Base-by-base conservation (phyloP, 2,329 filamentous ascomycete genomes). In the Scedosporium aurantiacum region DNA sequence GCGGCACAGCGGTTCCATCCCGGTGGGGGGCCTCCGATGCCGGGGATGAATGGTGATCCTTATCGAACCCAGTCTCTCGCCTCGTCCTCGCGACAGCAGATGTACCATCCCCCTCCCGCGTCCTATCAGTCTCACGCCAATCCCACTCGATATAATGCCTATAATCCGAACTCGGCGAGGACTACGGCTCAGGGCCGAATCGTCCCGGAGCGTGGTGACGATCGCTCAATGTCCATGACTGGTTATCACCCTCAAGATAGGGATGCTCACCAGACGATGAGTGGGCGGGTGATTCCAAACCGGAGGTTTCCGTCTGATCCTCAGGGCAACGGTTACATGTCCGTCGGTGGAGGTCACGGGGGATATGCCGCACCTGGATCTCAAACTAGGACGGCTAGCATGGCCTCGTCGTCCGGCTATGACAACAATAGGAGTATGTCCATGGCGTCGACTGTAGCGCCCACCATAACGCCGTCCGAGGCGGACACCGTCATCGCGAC, bases 11-110 rank as follows among this genome's bases (percentile, higher is more conserved):
- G 84, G 60, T 83, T 82, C 66, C 84, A 89, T 68, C 82, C 84
- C 63, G 78, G 80, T 62, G 79, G 80, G 66, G 81, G 82, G 67
- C 81, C 82, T 21, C 80, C 85, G 8, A 78, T 75, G 14, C 86
- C 89, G 57, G 90, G 91, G 54, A 74, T 95, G 74, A 94, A 94
- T 71, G 86, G 84, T 41, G 93, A 97, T 73, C 80, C 87, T 5
- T 95, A 91, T 75, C 85, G 94, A 63, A 95, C 94, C n/a, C 91
- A 96, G 68, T 97, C 93, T 40, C 85, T 99, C 70, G 93, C 91
- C 43, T 86, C 86, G 64, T 82, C 83, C 65, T 82, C 87, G 60
- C 85, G 91, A 64, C 90, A 89, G 41, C 84, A 85, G 63, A 84
- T 88, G 74, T 90, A 91, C 70, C 82, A 86, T 61, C 82, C 81